Conservation (phyloP, 768 basidiomycete species). For the Boletus sensibilis region DNA sequence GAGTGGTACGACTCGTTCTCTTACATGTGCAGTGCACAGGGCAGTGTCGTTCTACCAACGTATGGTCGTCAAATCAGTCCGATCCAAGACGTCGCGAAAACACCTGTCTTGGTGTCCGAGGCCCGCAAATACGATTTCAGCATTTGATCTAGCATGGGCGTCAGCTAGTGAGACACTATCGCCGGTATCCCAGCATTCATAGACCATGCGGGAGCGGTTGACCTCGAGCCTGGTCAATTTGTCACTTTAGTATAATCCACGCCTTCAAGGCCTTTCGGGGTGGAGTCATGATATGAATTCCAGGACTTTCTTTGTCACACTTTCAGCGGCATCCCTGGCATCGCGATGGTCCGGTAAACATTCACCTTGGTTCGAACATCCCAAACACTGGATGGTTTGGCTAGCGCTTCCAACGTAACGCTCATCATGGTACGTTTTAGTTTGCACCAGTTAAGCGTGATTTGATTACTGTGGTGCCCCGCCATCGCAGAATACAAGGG, state of each 20-base stretch:
- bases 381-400: conserved; percentile 28
- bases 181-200: not conserved
- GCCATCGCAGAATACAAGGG: conserved; percentile 4
- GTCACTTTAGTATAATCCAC: not conserved
- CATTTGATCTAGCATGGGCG: not conserved
- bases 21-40: not conserved
- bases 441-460: not conserved
- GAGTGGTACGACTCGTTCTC: not conserved
- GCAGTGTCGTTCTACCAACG: conserved; percentile 2
- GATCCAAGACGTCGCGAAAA: not conserved
- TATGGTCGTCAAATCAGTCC: not conserved
- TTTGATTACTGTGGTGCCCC: conserved; percentile 1
- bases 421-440: conserved; percentile 6
- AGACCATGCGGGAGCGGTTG: not conserved
- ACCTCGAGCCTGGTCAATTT: not conserved
- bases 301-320: not conserved
- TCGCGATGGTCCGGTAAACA: not conserved
- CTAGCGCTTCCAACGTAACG: conserved; percentile 8
- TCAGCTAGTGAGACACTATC: not conserved
- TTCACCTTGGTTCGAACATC: conserved; percentile 2
- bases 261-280: not conserved
- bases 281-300: not conserved
- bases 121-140: not conserved
- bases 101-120: not conserved
- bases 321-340: not conserved